Evolutionary conservation across 768 basidiomycete species (phyloP).

Genomic region (Termitomyces heimii): DNA sequence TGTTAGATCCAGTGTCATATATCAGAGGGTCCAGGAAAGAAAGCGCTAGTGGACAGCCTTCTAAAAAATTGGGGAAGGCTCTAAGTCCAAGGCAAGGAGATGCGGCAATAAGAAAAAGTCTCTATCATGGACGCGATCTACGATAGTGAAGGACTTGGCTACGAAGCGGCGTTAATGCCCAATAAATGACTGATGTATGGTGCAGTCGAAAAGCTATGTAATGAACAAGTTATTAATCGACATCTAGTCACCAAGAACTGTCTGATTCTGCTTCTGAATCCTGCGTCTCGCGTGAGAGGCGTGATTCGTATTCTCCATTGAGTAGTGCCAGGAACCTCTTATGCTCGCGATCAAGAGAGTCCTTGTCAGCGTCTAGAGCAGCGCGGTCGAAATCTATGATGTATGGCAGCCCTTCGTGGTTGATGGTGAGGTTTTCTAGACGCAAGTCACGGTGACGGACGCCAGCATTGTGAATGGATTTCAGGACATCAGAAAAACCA

Average conservation of each 20-base stretch:
- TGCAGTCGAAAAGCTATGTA: not conserved
- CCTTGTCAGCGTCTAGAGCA: not conserved
- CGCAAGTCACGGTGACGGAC: conserved; percentile 16
- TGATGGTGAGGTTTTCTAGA: conserved; percentile 15
- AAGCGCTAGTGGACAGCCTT: not conserved
- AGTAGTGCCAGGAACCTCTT: not conserved
- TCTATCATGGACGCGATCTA: not conserved
- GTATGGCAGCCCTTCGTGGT: conserved; percentile 8
- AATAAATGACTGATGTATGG: no score
- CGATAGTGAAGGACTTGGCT: not conserved
- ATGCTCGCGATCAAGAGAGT: not conserved
- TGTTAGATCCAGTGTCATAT: not conserved
- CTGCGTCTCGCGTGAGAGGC: not conserved
- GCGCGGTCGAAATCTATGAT: conserved; percentile 21
- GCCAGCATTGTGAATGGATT: not conserved
- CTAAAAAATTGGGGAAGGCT: not conserved
- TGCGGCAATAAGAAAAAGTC: not conserved
- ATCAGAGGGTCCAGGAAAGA: not conserved
- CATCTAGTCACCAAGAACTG: not conserved
- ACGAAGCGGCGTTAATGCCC: no score
- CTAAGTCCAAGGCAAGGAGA: not conserved
- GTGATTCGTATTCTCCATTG: not conserved
- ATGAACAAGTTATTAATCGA: not conserved
- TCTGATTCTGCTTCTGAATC: not conserved
- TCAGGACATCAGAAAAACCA: not conserved